Evolutionary conservation across 1,284 basidiomycete genomes (phyloP).

Genomic region (Rhodofomes roseus): DNA sequence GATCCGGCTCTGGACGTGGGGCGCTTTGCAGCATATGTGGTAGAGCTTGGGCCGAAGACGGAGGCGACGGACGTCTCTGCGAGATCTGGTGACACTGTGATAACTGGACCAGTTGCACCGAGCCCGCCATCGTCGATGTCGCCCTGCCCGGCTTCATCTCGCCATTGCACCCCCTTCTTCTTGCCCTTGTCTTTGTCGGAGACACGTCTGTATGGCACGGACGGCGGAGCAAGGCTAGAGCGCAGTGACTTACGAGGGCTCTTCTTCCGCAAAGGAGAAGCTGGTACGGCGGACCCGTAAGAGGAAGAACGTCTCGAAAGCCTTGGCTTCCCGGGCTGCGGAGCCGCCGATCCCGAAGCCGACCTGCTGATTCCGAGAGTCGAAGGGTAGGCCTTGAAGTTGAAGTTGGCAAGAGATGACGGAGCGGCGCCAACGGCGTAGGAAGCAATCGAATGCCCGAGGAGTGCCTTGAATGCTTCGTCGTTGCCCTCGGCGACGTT

Average conservation of each 20-base stretch:
- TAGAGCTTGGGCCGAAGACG: conserved; percentile 19
- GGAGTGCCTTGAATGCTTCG: conserved; percentile 55
- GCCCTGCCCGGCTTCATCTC: conserved; percentile 84
- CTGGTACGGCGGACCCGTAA: conserved; percentile 38
- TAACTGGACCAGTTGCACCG: conserved; percentile 14
- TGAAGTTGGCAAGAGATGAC: conserved; percentile 26
- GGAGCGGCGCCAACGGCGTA: conserved; percentile 34
- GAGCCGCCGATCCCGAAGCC: conserved; percentile 41
- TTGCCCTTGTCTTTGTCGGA: conserved; percentile 58
- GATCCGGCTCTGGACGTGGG: conserved; percentile 51
- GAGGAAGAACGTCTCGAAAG: conserved; percentile 48
- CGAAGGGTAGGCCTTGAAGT: conserved; percentile 36
- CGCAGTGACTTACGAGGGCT: conserved; percentile 72
- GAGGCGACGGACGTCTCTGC: conserved; percentile 18
- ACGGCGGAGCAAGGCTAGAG: conserved; percentile 46
- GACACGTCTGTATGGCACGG: conserved; percentile 55
- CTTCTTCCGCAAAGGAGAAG: conserved; percentile 36
- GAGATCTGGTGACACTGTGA: conserved; percentile 30
- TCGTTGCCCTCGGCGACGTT: conserved; percentile 66
- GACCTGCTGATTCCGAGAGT: conserved; percentile 31
- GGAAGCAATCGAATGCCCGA: conserved; percentile 60
- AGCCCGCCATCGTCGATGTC: conserved; percentile 68
- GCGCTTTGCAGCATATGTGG: conserved; percentile 21
- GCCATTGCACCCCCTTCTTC: conserved; percentile 87
- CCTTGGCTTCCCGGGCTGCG: conserved; percentile 35